Conservation (phyloP, 106 monocot species). For the Dendrobium chrysotoxum region DNA sequence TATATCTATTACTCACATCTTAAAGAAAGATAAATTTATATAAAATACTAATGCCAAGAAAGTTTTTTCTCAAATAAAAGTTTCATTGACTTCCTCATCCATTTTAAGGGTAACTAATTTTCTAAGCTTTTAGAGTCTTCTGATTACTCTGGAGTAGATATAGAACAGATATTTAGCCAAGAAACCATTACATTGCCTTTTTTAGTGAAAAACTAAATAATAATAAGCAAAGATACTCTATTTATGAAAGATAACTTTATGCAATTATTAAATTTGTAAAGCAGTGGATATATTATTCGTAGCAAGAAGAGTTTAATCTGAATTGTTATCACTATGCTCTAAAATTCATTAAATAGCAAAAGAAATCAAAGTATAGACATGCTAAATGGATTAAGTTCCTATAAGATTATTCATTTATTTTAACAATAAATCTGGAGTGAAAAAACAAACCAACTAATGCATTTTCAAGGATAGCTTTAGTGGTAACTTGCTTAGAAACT, state of each 20-base stretch:
- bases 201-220: not conserved
- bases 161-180: not conserved
- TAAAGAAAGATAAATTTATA: not conserved
- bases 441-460: not conserved
- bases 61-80: not conserved
- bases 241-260: not conserved
- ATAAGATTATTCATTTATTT: not conserved
- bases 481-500: not conserved
- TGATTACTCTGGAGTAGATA: not conserved
- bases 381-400: not conserved
- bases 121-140: not conserved
- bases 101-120: not conserved
- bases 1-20: not conserved
- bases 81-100: not conserved
- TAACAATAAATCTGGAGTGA: not conserved
- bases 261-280: not conserved
- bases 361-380: not conserved
- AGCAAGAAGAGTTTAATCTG: not conserved
- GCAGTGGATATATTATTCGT: not conserved
- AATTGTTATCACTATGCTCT: not conserved
- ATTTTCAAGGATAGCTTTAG: not conserved
- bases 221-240: not conserved
- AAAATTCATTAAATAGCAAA: not conserved
- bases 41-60: not conserved
- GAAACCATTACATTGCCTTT: not conserved